Percentiles rank a stretch among this genome's conserved stretches.
Evolutionary conservation across 1,139 yeast genomes (phyloP).

Genomic region (Hemisphaericaspora subhashii): DNA sequence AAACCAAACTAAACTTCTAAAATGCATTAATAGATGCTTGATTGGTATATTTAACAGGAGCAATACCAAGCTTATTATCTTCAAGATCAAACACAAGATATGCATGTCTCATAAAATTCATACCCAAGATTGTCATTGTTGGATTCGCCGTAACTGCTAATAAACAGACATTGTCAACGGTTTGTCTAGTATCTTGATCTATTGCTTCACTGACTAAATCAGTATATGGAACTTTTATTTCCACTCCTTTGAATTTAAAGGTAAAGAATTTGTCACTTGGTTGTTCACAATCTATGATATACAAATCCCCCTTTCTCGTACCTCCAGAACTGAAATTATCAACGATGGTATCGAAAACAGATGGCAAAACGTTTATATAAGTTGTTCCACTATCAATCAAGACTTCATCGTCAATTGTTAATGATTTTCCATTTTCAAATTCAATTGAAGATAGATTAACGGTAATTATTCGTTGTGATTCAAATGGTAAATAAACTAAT

Average conservation of each 20-base stretch:
- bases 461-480: conserved; percentile 6
- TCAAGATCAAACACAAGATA: conserved; percentile 25
- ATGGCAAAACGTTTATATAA: neutral
- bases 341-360: neutral
- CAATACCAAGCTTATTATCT: conserved; percentile 19
- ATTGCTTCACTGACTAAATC: neutral
- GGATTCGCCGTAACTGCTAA: neutral
- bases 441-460: conserved; percentile 2
- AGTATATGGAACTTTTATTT: conserved; percentile 1
- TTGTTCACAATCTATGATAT: neutral
- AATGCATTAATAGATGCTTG: neutral
- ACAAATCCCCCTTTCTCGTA: no score
- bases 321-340: no score
- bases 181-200: neutral
- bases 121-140: conserved; percentile 14
- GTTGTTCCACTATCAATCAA: conserved; percentile 22
- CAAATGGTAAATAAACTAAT: conserved; percentile 13
- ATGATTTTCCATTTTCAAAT: neutral
- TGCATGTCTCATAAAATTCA: conserved; percentile 21
- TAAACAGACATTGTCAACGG: neutral
- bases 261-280: neutral
- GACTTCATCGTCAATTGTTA: conserved; percentile 13
- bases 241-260: neutral
- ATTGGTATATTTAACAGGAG: conserved; percentile 7
- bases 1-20: no score